Conservation (phyloP, 2,329 filamentous ascomycete species). For the Xylaria sp. region DNA sequence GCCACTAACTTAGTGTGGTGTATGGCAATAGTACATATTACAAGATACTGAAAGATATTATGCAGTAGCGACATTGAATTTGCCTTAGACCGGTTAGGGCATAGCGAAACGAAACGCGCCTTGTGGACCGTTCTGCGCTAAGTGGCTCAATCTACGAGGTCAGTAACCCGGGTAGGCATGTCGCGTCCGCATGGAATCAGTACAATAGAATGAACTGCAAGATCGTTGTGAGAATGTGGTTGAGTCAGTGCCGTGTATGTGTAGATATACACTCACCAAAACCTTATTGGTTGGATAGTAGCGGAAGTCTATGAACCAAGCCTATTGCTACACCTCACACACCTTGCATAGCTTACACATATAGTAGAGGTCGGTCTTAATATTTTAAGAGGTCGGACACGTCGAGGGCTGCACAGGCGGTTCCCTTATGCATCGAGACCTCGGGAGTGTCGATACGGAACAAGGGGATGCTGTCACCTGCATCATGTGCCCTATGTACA, state of each 20-base stretch:
- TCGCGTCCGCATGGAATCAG: conserved; percentile 9
- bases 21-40: conserved; percentile 10
- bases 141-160: not conserved
- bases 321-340: conserved; percentile 32
- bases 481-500: conserved; percentile 27
- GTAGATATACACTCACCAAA: not conserved
- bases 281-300: conserved; percentile 15
- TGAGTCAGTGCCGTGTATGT: conserved; percentile 7
- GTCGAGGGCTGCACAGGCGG: conserved; percentile 5
- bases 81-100: conserved; percentile 23
- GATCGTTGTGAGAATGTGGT: conserved; percentile 19
- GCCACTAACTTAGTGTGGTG: conserved; percentile 4
- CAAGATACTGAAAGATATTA: conserved; percentile 18
- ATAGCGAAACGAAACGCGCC: conserved; percentile 29
- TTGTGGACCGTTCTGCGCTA: conserved; percentile 29
- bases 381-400: conserved; percentile 32
- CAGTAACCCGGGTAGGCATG: not conserved
- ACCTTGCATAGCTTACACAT: conserved; percentile 18
- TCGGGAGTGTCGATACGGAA: conserved; percentile 36
- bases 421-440: conserved; percentile 14
- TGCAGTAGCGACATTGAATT: conserved; percentile 24
- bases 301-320: conserved; percentile 21
- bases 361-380: conserved; percentile 4
- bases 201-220: not conserved
- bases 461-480: conserved; percentile 32